Base-by-base conservation (phyloP, 2,329 filamentous ascomycete species). In the Mollisia scopiformis region DNA sequence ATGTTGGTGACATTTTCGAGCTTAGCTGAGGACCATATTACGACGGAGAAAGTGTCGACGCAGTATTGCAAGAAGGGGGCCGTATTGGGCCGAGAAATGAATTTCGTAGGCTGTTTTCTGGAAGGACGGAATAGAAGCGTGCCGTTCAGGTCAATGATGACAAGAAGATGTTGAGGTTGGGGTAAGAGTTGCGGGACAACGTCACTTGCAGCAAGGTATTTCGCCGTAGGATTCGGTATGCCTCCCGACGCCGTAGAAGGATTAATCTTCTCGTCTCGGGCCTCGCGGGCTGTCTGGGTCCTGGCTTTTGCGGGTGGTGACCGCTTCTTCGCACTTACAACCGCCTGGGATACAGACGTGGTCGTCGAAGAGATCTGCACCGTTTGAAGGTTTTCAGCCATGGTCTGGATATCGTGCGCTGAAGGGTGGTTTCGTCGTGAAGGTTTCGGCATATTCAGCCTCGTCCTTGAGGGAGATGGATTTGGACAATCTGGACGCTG, bases 121-220 rank as follows among this genome's bases (percentile, higher is more conserved):
- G 79, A 80, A 8, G 87, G 88, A 5, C 95, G 89, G 76, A 85
- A 82, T 35, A 98, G 83, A 1, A 99, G 82, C 0, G 94, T 97
- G 64, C 95, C 95, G 75, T 98, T 99, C 37, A 99, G 84, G 76
- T 99, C 95, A 63, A 98, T 85, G 50, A 98, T 85, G 54, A 99
- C 81, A 23, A 99, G 86, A 33, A 97, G 82, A 16, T 83, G 84
- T 41, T 85, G 85, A 1, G 88, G 83, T 1, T 74, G 54, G 0
- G 75, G 39, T 3, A 84, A 75, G 16, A 66, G 66, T 28, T 73
- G 69, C 0, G 85, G 80, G 0, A 77, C 68, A 14, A 77, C 67
- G 4, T 76, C 72, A 1, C 89, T 80, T 55, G 82, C 80, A 3
- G 71, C 57, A n/a, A 92, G 77, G 75, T 96, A 96, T 50, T 75